A percentile compares a stretch with the other conserved stretches of the same genome.
Conservation (phyloP, 2,329 filamentous ascomycete genomes). For the Conoideocrella luteorostrata region DNA sequence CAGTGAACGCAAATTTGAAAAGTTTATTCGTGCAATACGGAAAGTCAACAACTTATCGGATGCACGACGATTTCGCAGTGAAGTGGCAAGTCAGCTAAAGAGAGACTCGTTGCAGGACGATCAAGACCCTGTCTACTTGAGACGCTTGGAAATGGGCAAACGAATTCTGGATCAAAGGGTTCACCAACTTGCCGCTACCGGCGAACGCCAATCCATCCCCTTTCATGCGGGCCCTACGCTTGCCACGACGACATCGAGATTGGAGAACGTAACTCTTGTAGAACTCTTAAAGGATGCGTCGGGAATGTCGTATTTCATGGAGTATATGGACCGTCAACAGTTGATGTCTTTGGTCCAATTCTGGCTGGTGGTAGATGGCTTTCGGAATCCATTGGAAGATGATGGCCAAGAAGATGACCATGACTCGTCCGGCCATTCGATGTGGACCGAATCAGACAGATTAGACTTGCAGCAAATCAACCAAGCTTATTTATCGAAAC, state of each 20-base stretch:
- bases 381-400: slow-evolving; percentile 88
- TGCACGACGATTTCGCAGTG: slow-evolving; percentile 83
- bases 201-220: slow-evolving; percentile 35
- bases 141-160: slow-evolving; percentile 87
- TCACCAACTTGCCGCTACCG: slow-evolving; percentile 66
- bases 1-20: slow-evolving; percentile 87
- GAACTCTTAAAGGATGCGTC: slow-evolving; percentile 87
- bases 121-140: slow-evolving; percentile 80
- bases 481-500: slow-evolving; percentile 76
- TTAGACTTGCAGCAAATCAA: slow-evolving; percentile 87
- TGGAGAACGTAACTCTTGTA: slow-evolving; percentile 69
- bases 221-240: slow-evolving; percentile 19
- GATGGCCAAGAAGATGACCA: slow-evolving; percentile 58
- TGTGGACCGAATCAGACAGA: slow-evolving; percentile 79
- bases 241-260: slow-evolving; percentile 44
- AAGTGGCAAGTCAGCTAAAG: slow-evolving; percentile 87
- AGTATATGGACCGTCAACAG: slow-evolving; percentile 91
- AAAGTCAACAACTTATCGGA: slow-evolving; percentile 89
- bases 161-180: slow-evolving; percentile 85
- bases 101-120: slow-evolving; percentile 71
- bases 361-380: slow-evolving; percentile 95
- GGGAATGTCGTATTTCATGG: slow-evolving; percentile 97
- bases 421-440: slow-evolving; percentile 52
- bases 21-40: slow-evolving; percentile 83
- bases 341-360: slow-evolving; percentile 91